These are phyloP conservation scores for Talaromyces piceae DNA, from an alignment of 2,329 filamentous ascomycete genomes.

Conservation along the genomic window DNA sequence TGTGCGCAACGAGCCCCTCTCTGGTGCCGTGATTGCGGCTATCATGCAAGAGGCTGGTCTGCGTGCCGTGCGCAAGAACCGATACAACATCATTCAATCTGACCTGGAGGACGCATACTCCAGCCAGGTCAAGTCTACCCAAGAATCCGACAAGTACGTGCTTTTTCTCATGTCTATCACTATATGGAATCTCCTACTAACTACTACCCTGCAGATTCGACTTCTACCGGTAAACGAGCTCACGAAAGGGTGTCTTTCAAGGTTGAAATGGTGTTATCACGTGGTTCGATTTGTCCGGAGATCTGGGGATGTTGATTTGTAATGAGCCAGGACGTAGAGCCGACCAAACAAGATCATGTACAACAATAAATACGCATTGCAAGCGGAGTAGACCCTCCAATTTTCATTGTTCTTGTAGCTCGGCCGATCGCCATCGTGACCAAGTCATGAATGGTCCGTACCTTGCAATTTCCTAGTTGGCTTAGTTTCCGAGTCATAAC, in stretches of 20 bases:
- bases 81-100: slow-evolving; percentile 97
- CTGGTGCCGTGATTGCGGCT: slow-evolving; percentile 90
- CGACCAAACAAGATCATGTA: neutral
- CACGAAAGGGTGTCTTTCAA: no score
- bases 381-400: neutral
- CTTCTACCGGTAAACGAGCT: slow-evolving; percentile 63
- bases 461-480: no score
- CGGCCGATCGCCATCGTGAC: neutral
- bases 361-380: neutral
- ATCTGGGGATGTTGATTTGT: neutral
- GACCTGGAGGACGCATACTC: slow-evolving; percentile 97
- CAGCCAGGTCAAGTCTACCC: slow-evolving; percentile 82
- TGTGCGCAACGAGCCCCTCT: slow-evolving; percentile 90
- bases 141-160: slow-evolving; percentile 56
- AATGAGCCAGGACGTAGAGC: neutral
- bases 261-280: no score
- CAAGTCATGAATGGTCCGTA: neutral
- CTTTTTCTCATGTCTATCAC: neutral
- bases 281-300: no score
- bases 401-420: neutral
- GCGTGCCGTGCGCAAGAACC: slow-evolving; percentile 89
- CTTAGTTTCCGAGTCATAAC: no score
- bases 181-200: slow-evolving; percentile 35
- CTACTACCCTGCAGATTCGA: slow-evolving; percentile 63
- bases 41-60: slow-evolving; percentile 99